A percentile compares a stretch with the other conserved stretches of the same genome.
These are phyloP conservation scores for Hordeum pubiflorum DNA, from an alignment of 202 grass and related monocot species.

Conservation along the genomic window DNA sequence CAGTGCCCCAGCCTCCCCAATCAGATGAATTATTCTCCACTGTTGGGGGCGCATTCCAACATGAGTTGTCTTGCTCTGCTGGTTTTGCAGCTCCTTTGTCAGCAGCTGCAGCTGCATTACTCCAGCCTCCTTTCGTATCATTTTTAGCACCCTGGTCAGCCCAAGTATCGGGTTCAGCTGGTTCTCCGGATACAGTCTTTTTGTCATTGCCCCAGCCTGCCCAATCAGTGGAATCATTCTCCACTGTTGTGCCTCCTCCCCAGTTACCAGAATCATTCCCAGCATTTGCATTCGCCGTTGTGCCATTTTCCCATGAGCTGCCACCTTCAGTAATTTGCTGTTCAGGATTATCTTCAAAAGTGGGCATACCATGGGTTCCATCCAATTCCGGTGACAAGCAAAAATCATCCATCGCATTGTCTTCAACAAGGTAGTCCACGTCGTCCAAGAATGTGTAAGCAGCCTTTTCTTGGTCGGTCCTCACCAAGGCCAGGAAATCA, in stretches of 20 bases:
- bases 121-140: conserved; percentile 35
- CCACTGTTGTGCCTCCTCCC: conserved; percentile 25
- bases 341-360: conserved; percentile 63
- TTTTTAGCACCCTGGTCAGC: conserved; percentile 19
- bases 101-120: conserved; percentile 20
- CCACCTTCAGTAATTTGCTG: conserved; percentile 37
- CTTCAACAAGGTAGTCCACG: conserved; percentile 67
- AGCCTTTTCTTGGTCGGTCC: conserved; percentile 51
- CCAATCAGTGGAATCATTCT: conserved; percentile 41
- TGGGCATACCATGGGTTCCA: conserved; percentile 45
- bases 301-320: conserved; percentile 29
- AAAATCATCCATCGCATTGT: conserved; percentile 41
- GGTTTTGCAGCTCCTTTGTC: conserved; percentile 11
- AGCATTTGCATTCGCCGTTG: conserved; percentile 18
- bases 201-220: conserved; percentile 38
- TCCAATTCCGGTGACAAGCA: conserved; percentile 73
- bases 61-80: conserved; percentile 35
- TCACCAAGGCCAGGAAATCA: conserved; percentile 74
- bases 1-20: conserved; percentile 43
- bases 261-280: conserved; percentile 46
- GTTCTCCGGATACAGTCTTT: conserved; percentile 20
- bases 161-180: conserved; percentile 21
- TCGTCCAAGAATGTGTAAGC: conserved; percentile 54
- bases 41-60: conserved; percentile 19
- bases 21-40: conserved; percentile 27